These are phyloP conservation scores for Sistotremastrum niveocremeum DNA, from an alignment of 768 basidiomycete genomes.

Conservation along the genomic window DNA sequence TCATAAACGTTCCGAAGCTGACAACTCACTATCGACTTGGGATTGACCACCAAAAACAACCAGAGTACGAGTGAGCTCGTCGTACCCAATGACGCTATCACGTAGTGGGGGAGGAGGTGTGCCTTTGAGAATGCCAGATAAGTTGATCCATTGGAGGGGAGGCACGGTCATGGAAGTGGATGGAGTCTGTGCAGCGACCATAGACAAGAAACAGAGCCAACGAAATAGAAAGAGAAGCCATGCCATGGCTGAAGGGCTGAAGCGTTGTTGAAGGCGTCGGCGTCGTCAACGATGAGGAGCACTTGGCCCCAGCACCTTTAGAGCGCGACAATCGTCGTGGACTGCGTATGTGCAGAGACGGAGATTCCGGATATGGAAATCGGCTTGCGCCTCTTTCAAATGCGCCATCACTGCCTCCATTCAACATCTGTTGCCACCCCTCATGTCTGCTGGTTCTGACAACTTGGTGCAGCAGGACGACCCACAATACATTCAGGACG, in stretches of 20 bases:
- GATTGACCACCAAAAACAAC: slow-evolving; percentile 71
- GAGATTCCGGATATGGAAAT: too few species aligned
- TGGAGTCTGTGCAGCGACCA: background rate
- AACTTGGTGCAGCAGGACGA: background rate
- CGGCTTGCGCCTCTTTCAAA: too few species aligned
- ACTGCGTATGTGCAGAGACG: too few species aligned
- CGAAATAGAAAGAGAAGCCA: background rate
- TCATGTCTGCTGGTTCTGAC: too few species aligned
- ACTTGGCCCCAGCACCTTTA: too few species aligned
- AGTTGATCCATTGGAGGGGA: slow-evolving; percentile 65
- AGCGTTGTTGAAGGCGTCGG: too few species aligned
- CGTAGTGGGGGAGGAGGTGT: slow-evolving; percentile 47
- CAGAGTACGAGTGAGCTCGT: slow-evolving; percentile 35
- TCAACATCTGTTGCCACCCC: too few species aligned
- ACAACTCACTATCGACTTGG: slow-evolving; percentile 22
- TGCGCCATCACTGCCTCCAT: too few species aligned
- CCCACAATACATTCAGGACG: slow-evolving; percentile 29
- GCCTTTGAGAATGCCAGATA: slow-evolving; percentile 43
- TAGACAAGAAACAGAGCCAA: background rate
- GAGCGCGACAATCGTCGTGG: too few species aligned
- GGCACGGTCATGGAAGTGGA: slow-evolving; percentile 23
- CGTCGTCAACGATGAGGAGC: too few species aligned
- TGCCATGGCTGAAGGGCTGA: too few species aligned
- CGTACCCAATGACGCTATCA: slow-evolving; percentile 55
- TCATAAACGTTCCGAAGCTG: too few species aligned